These are phyloP conservation scores for Halophytophthora batemanensis DNA, from an alignment of 352 stramenopile species.

Conservation along the genomic window DNA sequence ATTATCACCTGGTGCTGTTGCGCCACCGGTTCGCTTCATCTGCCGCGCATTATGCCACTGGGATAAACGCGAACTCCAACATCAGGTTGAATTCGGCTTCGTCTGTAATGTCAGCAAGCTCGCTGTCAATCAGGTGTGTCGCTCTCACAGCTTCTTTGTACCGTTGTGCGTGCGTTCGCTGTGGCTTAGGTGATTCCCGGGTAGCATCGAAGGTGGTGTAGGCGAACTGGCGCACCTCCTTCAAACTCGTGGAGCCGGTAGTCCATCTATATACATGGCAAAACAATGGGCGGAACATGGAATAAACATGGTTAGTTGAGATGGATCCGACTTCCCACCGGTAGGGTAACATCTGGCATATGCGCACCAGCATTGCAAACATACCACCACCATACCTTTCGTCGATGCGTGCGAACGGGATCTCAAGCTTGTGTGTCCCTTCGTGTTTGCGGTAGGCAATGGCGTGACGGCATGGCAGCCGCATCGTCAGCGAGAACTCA, in stretches of 20 bases:
- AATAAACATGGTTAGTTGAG: slow-evolving; percentile 1
- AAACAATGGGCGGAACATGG: background rate
- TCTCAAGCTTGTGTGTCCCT: background rate
- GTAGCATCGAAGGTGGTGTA: no score
- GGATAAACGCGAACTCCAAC: background rate
- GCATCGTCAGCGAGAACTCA: slow-evolving; percentile 11
- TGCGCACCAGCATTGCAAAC: no score
- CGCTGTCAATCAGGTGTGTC: slow-evolving; percentile 1
- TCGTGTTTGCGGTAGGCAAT: slow-evolving; percentile 13
- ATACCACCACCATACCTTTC: slow-evolving; percentile 4
- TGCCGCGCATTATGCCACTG: slow-evolving; percentile 7
- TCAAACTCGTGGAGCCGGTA: background rate
- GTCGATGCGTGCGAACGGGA: slow-evolving; percentile 10
- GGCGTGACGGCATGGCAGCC: slow-evolving; percentile 13
- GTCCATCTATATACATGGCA: slow-evolving; percentile 1
- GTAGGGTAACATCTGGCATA: no score
- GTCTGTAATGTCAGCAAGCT: slow-evolving; percentile 7
- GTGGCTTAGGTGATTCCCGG: background rate
- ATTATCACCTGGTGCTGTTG: background rate
- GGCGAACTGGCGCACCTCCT: background rate
- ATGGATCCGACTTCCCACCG: background rate
- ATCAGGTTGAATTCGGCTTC: background rate
- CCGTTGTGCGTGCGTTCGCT: background rate
- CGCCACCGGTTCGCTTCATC: background rate
- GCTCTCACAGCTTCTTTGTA: slow-evolving; percentile 1